Evolutionary conservation across 345 rosid genomes (phyloP), one percentile per base, ranked within the genome.

Genomic region (Rubroshorea leprosula): DNA sequence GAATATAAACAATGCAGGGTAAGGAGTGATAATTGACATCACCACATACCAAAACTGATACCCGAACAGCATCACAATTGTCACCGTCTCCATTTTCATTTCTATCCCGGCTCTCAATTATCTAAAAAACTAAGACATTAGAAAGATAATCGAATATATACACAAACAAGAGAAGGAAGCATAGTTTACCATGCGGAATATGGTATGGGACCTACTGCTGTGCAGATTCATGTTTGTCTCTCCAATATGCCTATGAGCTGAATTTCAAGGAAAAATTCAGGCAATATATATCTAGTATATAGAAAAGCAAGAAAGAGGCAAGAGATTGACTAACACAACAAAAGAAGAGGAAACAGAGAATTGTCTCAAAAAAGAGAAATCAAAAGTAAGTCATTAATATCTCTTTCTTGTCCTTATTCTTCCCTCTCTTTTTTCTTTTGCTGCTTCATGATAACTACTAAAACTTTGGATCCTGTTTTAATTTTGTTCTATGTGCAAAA

Each of bases 161-260:
- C 50, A 21, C 57, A 44, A 19, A 54, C 25, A 13, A 23, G 39
- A 51, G 49, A 55, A 61, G 26, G 24, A 51, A 49, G 47, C 18
- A 52, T 12, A 52, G 49, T 31, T 74, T 81, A 92, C 98, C 98
- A 92, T 92, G 67, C 98, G 86, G 62, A 92, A 92, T 61, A 92
- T 92, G 35, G 98, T 92, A 80, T 92, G 98, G 22, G 98, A 92
- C 72, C 96, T 74, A 61, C 98, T 92, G 59, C 98, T 92, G 68
- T 86, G 70, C 23, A 86, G 41, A 57, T 92, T 89, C 96, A 92
- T 92, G 66, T 92, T 89, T 35, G 98, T 92, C 83, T 89, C 96
- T 49, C 95, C 98, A 68, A 86, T 83, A 69, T 89, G 98, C 68
- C 98, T 78, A 67, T 92, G 95, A 68, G 93, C 98, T 92, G 84